phyloP scores from a whole-genome alignment of 1,284 basidiomycete species.

The Naganishia sp. region DNA sequence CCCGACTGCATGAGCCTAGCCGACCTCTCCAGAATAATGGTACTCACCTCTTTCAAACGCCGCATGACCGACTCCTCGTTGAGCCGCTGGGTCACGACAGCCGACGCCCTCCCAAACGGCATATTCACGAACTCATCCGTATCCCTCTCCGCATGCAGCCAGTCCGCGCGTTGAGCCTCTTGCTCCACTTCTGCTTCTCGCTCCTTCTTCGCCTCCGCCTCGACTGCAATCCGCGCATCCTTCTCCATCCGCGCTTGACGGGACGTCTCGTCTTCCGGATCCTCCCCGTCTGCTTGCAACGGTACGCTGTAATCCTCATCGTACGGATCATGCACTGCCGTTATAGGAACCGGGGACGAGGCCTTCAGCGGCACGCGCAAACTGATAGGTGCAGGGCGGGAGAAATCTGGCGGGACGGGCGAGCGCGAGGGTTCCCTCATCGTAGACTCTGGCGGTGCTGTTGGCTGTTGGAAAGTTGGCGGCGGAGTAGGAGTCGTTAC shows the following conservation, averaged over 20 bases:
- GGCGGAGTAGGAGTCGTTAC: no score
- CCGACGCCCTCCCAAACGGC: slow-evolving; percentile 8
- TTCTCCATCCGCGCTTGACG: neutral
- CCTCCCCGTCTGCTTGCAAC: neutral
- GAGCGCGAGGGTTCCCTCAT: neutral
- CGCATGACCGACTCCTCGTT: slow-evolving; percentile 10
- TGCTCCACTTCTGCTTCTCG: neutral
- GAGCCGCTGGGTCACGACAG: neutral
- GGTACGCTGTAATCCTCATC: slow-evolving; percentile 6
- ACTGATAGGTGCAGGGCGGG: no score
- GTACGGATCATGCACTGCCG: slow-evolving; percentile 10
- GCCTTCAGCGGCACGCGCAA: no score
- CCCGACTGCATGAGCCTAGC: neutral
- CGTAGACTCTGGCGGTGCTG: neutral
- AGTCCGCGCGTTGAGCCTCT: neutral
- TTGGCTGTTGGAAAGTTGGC: no score
- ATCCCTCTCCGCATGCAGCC: neutral
- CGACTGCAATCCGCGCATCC: neutral
- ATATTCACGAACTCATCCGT: slow-evolving; percentile 22
- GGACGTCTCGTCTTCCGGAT: neutral
- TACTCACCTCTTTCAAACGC: slow-evolving; percentile 16
- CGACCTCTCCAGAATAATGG: neutral
- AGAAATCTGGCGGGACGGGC: no score
- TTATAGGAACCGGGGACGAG: neutral
- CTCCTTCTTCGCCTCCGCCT: neutral